Conservation (phyloP, 257 asterid genomes). For the Gentiana macrophylla region DNA sequence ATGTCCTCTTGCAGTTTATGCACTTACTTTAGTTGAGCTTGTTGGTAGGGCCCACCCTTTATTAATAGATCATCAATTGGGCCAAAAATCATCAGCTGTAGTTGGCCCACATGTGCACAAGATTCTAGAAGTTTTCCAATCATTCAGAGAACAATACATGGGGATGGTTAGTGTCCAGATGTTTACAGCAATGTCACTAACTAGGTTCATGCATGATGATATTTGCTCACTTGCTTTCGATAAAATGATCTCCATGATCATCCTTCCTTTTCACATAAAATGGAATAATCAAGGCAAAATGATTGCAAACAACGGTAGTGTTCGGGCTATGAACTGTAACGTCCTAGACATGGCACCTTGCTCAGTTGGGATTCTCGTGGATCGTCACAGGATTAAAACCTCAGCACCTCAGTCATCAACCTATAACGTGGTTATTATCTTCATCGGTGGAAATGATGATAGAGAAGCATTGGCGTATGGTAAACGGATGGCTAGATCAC, state of each 20-base stretch:
- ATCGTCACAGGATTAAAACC: slow-evolving; percentile 49
- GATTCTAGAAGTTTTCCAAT: slow-evolving; percentile 14
- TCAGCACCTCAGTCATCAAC: slow-evolving; percentile 8
- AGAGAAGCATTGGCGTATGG: slow-evolving; percentile 74
- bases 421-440: slow-evolving; percentile 46
- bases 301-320: slow-evolving; percentile 23
- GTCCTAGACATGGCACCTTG: slow-evolving; percentile 77
- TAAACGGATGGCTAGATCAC: slow-evolving; percentile 50
- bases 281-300: slow-evolving; percentile 30
- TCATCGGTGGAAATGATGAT: slow-evolving; percentile 78
- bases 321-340: slow-evolving; percentile 46
- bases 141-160: slow-evolving; percentile 15
- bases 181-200: slow-evolving; percentile 25
- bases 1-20: slow-evolving; percentile 24
- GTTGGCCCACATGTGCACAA: slow-evolving; percentile 17
- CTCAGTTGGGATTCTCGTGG: slow-evolving; percentile 64
- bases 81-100: slow-evolving; percentile 16
- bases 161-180: slow-evolving; percentile 19
- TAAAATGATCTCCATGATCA: slow-evolving; percentile 25
- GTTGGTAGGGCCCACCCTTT: slow-evolving; percentile 33
- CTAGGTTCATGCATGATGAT: slow-evolving; percentile 35
- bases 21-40: slow-evolving; percentile 26
- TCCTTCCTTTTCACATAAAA: slow-evolving; percentile 33
- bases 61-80: slow-evolving; percentile 28
- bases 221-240: slow-evolving; percentile 32